Base-by-base conservation (phyloP, 2,329 filamentous ascomycete species). In the Rhinocladiella mackenziei region DNA sequence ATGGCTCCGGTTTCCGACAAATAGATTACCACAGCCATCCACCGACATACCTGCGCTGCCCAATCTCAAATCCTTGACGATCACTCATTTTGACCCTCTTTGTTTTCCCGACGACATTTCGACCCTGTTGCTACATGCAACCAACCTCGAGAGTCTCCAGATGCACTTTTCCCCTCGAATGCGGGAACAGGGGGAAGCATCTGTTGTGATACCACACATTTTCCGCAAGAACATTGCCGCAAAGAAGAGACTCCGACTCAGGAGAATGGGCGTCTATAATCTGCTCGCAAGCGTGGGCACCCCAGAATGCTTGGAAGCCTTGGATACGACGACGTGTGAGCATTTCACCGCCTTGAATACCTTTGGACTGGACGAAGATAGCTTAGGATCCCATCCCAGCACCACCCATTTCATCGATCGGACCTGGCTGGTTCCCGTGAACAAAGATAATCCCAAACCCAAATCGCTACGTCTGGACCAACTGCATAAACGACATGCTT, bases 31-130 rank as follows among this genome's bases (percentile, higher is more conserved):
- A 6, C 71, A 78, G 25, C 78, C 79, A 1, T 75, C 73, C 4
- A 69, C 70, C 26, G 61, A 75, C 3, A 70, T 81, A 29, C 77
- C 78, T 2, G 65, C 76, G 0, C 70, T 83, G 55, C 73, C 75
- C 5, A 76, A 74, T 50, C 65, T 83, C 17, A 65, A 65, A 23
- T 66, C 64, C 3, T 65, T 83, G 25, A 72, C 73, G 39, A 67
- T 78, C 19, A 74, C 74, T 47, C 71, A 81, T 51, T 78, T 81
- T 39, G 79, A 83, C 43, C 79, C 79, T 1, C 66, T 82, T 7
- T 82, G 78, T 62, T 80, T 80, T 54, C 77, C 77, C 0, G 79
- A 83, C 60, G 78, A 81, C 53, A 72, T 82, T 6, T 77, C 76
- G 10, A 64, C 74, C 15, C 61, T 82, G 10, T 61, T 82, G 5